Base-by-base conservation (phyloP, 768 basidiomycete species). In the Lenzites betulinus region DNA sequence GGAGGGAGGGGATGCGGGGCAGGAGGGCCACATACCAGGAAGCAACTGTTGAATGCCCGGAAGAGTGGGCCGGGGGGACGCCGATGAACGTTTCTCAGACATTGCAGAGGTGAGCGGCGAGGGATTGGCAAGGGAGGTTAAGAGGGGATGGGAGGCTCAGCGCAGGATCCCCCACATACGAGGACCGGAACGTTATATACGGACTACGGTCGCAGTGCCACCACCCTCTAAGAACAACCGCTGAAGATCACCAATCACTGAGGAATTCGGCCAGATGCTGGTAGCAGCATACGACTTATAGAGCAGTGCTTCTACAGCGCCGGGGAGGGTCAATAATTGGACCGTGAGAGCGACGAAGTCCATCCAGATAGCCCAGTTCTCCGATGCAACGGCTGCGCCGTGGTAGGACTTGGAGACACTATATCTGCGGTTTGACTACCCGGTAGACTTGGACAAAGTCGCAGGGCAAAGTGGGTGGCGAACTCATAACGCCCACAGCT, bases 181-280 rank as follows among this genome's bases (percentile, higher is more conserved):
- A 60, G 53, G 53, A 60, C 47, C n/a, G 28, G 16, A 38, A 22
- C 30, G 54, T 54, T 60, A 54, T 60, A 60, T 60, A 60, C 47
- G 41, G 53, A 54, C 35, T 60, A 33, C 44, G 23, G 44, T 43
- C 59, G 53, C 53, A 54, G 59, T 51, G 53, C 53, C 54, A 51
- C 47, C 41, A 28, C 33, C 33, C 59, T 28, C 28, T 12, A 44
- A 44, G 48, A 55, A 60, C 59, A 54, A 42, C 46, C 53, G 49
- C 50, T 54, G 53, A 33, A 43, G 59, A 60, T 60, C 59, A 60
- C 48, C 48, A 47, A 60, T 60, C 59, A 60, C 26, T 39, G 25
- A 23, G 25, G 46, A 41, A 20, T 39, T 41, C 47, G 26, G 15
- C 12, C 20, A 47, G 54, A 47, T 56, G 30, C 54, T 48, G 55